Conservation (phyloP, 2,329 filamentous ascomycete genomes). For the Nakataea oryzae region DNA sequence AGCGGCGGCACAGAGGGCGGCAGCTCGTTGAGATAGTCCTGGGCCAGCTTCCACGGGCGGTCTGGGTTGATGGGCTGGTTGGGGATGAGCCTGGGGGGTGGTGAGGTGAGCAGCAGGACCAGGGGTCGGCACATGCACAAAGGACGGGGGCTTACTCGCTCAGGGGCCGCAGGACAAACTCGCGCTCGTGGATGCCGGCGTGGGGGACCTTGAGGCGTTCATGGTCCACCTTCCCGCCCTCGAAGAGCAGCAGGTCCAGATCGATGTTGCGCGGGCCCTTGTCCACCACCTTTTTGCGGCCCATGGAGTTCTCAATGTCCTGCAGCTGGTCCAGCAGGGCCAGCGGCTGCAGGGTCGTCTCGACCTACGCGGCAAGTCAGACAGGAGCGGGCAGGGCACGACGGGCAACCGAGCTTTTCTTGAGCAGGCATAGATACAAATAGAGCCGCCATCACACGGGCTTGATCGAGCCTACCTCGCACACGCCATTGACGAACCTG, state of each 20-base stretch:
- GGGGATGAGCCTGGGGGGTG: conserved; percentile 38
- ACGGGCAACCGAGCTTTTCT: not conserved
- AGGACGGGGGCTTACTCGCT: conserved; percentile 57
- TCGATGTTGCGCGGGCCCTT: conserved; percentile 95
- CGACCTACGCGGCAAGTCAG: conserved; percentile 45
- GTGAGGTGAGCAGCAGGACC: conserved; percentile 7
- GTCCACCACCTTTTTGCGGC: conserved; percentile 74
- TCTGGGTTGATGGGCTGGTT: conserved; percentile 38
- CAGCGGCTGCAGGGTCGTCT: conserved; percentile 66
- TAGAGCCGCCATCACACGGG: not conserved
- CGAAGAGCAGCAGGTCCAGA: conserved; percentile 82
- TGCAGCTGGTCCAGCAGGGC: conserved; percentile 73
- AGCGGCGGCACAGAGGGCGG: conserved; percentile 36
- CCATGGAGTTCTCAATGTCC: conserved; percentile 69
- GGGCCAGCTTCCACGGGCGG: conserved; percentile 49
- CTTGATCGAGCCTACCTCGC: conserved; percentile 50
- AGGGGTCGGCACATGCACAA: not conserved
- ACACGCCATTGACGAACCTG: conserved; percentile 83
- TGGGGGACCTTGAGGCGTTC: conserved; percentile 79
- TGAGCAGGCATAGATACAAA: not conserved
- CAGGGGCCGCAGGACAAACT: conserved; percentile 85
- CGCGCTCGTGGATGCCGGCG: conserved; percentile 72
- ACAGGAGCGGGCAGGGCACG: not conserved
- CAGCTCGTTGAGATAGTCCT: conserved; percentile 52
- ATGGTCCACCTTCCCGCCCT: conserved; percentile 51